Percentiles rank a stretch among this genome's conserved stretches.
Conservation (phyloP, 2,329 filamentous ascomycete species). For the Capronia epimyces region DNA sequence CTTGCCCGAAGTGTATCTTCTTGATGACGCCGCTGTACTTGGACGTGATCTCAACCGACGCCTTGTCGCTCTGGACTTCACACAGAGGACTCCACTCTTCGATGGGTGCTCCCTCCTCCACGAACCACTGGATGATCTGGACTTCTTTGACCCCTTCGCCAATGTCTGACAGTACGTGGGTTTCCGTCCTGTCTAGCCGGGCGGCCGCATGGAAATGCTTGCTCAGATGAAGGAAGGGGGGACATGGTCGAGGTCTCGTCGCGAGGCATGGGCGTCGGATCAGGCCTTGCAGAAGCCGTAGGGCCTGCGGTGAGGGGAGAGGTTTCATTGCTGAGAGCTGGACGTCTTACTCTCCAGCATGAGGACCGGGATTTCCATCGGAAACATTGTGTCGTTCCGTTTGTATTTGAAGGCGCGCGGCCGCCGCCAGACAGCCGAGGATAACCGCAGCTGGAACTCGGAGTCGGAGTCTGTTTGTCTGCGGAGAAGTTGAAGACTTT, state of each 20-base stretch:
- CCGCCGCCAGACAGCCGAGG: neutral
- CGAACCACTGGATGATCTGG: constrained; percentile 99
- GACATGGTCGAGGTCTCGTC: constrained; percentile 10
- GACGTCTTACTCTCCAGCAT: neutral
- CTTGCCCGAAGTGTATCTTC: constrained; percentile 89
- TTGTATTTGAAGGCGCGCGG: neutral
- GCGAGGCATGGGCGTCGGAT: constrained; percentile 2
- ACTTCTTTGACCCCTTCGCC: constrained; percentile 85
- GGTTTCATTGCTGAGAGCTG: constrained; percentile 14
- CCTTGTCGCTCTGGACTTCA: constrained; percentile 98
- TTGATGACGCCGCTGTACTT: constrained; percentile 93
- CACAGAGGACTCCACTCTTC: constrained; percentile 98
- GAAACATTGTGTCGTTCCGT: neutral
- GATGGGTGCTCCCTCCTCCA: constrained; percentile 87
- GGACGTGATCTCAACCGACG: constrained; percentile 82
- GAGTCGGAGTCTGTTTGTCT: neutral
- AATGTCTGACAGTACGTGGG: constrained; percentile 27
- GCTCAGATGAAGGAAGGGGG: constrained; percentile 17
- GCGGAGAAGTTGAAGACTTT: too few relatives aligned
- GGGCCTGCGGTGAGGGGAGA: constrained; percentile 20
- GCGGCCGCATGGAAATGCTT: constrained; percentile 23
- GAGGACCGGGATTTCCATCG: neutral
- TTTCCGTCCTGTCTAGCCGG: constrained; percentile 22
- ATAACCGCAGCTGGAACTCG: constrained; percentile 2
- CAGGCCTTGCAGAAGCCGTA: constrained; percentile 15